Evolutionary conservation across 768 basidiomycete genomes (phyloP), one percentile per base, ranked within the genome.

Genomic region (Scleroderma citrinum): DNA sequence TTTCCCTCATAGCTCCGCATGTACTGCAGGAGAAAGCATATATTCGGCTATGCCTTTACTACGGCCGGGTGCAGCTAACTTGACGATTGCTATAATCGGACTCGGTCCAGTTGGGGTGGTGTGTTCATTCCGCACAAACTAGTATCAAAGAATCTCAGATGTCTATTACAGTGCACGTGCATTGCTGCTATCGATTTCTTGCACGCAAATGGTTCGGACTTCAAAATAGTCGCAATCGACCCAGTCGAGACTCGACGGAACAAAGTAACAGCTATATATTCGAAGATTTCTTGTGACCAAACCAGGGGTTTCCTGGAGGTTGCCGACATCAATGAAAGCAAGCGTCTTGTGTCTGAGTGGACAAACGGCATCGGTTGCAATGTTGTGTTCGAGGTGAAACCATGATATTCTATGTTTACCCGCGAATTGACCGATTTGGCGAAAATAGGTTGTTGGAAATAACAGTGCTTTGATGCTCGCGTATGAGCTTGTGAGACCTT

Each of bases 81-180:
- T 88, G 50, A 82, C 77, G 1, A 67, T 89, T 45, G 88, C 81
- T 0, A 69, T 90, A 29, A 66, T 90, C 17, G 88, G 87, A 3
- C 71, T 91, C 44, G 88, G 88, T 7, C 88, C 88, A 16, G 88
- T 91, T 10, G 88, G 88, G 19, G 67, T 89, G 50, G 77, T 80
- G 56, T 42, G 74, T 56, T 23, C 23, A 20, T 44, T 45, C 1
- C 44, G 19, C 46, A 49, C 51, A 12, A 23, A 26, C 24, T 12
- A 29, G 30, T 31, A 29, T 10, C 45, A 34, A 38, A 23, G 43
- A 20, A 35, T 16, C 16, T 16, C 29, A 23, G 24, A 39, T 30
- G 19, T 42, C 19, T 23, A 12, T 39, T 35, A 52, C 11, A 77
- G 76, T 90, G 87, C 53, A 74, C 85, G 2, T 68, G 73, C 12